Evolutionary conservation across 768 basidiomycete genomes (phyloP).

Genomic region (Trametes cubensis): DNA sequence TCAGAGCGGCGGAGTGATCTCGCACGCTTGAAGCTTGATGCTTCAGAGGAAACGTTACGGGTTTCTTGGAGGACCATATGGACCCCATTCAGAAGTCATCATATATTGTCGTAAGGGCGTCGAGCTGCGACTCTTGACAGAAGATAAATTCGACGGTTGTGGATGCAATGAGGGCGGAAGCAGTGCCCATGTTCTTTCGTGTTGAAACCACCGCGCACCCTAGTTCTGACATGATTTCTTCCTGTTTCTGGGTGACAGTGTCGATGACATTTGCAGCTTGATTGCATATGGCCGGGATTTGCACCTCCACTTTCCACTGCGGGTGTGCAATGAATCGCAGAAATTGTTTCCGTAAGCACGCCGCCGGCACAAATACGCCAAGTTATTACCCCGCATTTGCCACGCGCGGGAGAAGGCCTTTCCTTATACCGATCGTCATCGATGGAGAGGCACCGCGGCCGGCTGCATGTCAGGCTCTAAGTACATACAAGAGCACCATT

Average conservation of each 20-base stretch:
- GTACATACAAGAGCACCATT: background rate
- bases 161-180: no score
- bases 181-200: no score
- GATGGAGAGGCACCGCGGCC: conserved; percentile 1
- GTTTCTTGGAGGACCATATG: background rate
- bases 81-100: background rate
- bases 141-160: no score
- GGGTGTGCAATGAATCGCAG: background rate
- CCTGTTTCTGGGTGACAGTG: background rate
- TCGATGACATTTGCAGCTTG: background rate
- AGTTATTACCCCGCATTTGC: conserved; percentile 2
- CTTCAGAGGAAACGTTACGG: background rate
- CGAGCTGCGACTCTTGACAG: background rate
- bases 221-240: no score
- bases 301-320: background rate
- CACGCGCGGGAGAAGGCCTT: background rate
- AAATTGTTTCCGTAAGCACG: background rate
- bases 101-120: background rate
- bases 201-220: no score
- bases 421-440: conserved; percentile 1
- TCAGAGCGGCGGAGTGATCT: background rate
- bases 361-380: background rate
- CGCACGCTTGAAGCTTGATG: background rate
- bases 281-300: background rate
- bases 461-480: background rate